These are phyloP conservation scores for Thelonectria discophora DNA, from an alignment of 2,329 filamentous ascomycete species.

Conservation along the genomic window DNA sequence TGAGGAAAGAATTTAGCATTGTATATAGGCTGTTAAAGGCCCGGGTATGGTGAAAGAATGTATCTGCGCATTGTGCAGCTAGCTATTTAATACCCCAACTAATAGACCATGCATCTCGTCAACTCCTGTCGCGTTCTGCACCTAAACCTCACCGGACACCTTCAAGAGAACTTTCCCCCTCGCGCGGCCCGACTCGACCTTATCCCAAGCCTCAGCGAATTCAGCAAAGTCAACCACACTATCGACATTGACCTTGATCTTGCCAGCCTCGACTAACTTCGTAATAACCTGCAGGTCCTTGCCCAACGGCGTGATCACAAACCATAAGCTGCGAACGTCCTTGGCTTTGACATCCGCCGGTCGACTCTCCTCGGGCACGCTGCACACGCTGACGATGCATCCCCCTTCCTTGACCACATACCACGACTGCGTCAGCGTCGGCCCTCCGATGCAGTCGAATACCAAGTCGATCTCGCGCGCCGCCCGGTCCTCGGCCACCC, in stretches of 20 bases:
- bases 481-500: conserved; percentile 14
- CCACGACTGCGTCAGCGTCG: conserved; percentile 24
- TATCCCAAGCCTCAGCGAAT: conserved; percentile 30
- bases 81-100: too few species aligned
- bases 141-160: conserved; percentile 3
- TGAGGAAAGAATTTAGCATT: too few species aligned
- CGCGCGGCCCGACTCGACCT: conserved; percentile 25
- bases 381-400: conserved; percentile 25
- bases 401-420: conserved; percentile 27
- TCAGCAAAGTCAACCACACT: conserved; percentile 24
- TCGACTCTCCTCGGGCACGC: conserved; percentile 21
- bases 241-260: conserved; percentile 30
- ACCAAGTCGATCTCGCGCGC: conserved; percentile 26
- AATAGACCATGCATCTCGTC: too few species aligned
- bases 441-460: conserved; percentile 29
- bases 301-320: conserved; percentile 27
- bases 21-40: too few species aligned
- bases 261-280: conserved; percentile 20
- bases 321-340: conserved; percentile 16
- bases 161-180: conserved; percentile 31
- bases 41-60: too few species aligned
- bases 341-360: conserved; percentile 20
- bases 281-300: conserved; percentile 28
- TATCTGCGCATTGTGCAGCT: too few species aligned
- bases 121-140: too few species aligned